phyloP scores from a whole-genome alignment of 306 rosid genomes.

The Vigna hirtella region DNA sequence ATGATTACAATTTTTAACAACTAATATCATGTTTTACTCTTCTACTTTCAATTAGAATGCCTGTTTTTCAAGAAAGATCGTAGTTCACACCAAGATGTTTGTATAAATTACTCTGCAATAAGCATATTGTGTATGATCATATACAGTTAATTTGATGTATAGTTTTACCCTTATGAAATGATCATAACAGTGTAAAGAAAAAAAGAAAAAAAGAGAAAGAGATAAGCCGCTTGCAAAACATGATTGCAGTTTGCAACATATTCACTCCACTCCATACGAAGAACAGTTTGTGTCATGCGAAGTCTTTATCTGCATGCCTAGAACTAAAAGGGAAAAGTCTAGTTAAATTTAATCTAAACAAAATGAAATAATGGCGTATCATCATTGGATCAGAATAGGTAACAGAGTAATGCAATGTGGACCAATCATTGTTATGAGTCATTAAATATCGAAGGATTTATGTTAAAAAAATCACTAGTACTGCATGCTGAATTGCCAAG shows the following conservation, averaged over 20 bases:
- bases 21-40: neutral
- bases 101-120: neutral
- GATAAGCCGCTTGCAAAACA: neutral
- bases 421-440: constrained; percentile 28
- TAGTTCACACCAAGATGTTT: neutral
- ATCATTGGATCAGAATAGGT: constrained; percentile 8
- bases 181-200: constrained; percentile 10
- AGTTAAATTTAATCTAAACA: constrained; percentile 9
- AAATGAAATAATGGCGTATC: neutral
- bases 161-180: constrained; percentile 9
- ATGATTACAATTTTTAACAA: neutral
- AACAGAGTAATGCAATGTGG: constrained; percentile 27
- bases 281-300: constrained; percentile 3
- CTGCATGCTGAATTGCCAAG: constrained; percentile 33
- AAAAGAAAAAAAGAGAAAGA: neutral
- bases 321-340: constrained; percentile 8
- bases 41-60: neutral
- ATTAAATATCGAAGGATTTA: constrained; percentile 5
- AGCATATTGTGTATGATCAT: constrained; percentile 9
- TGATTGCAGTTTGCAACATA: constrained; percentile 34
- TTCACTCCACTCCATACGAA: constrained; percentile 5
- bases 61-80: neutral
- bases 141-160: neutral
- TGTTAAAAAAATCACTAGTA: neutral
- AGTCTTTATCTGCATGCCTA: constrained; percentile 38